Evolutionary conservation across 805 yeast genomes (phyloP).

Genomic region (Metschnikowia dekortorum): DNA sequence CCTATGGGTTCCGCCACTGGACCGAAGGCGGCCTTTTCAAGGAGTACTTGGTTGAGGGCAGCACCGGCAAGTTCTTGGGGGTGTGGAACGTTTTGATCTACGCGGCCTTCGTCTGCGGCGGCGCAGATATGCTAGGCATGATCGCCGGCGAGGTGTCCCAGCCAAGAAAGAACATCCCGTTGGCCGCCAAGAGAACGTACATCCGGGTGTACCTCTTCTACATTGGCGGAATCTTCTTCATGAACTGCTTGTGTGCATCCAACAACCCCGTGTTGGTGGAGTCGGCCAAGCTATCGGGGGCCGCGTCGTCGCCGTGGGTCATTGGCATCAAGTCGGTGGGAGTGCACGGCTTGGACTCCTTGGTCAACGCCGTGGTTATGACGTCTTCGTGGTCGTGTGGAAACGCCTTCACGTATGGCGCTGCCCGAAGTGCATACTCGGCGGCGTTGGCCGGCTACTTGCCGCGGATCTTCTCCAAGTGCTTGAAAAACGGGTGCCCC

Average conservation of each 20-base stretch:
- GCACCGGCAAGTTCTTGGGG: conserved; percentile 60
- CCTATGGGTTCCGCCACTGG: conserved; percentile 36
- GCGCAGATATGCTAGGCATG: conserved; percentile 37
- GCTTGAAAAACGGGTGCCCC: conserved; percentile 69
- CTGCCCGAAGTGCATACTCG: conserved; percentile 41
- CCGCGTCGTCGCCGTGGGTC: conserved; percentile 37
- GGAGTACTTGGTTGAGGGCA: conserved; percentile 35
- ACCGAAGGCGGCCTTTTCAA: conserved; percentile 29
- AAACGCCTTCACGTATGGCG: conserved; percentile 32
- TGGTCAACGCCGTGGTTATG: conserved; percentile 32
- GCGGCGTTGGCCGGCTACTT: conserved; percentile 85
- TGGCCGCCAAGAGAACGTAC: conserved; percentile 33
- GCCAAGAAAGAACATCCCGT: conserved; percentile 36
- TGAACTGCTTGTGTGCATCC: conserved; percentile 32
- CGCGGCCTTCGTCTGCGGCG: conserved; percentile 62
- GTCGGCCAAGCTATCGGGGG: conserved; percentile 33
- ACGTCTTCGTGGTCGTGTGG: conserved; percentile 37
- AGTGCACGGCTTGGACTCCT: conserved; percentile 30
- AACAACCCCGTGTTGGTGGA: conserved; percentile 28
- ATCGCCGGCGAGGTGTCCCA: conserved; percentile 39
- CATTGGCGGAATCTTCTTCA: conserved; percentile 36
- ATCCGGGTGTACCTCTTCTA: conserved; percentile 32
- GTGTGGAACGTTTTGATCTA: conserved; percentile 60
- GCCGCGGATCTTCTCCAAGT: conserved; percentile 58
- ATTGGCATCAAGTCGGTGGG: conserved; percentile 34